phyloP scores from a whole-genome alignment of 2,329 filamentous ascomycete species.

The Tolypocladium capitatum region DNA sequence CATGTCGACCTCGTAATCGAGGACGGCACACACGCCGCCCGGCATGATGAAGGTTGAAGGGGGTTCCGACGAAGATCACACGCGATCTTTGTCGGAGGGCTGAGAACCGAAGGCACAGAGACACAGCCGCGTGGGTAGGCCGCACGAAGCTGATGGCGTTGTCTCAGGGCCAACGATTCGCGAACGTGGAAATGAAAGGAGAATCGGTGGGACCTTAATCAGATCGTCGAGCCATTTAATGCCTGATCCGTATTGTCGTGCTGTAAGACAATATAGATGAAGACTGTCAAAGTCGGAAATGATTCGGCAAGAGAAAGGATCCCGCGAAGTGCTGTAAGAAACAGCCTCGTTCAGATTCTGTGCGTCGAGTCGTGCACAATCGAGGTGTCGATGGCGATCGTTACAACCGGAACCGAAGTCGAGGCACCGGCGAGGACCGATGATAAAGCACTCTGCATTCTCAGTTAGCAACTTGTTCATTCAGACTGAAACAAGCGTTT shows the following conservation, averaged over 20 bases:
- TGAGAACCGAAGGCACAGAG: constrained; percentile 7
- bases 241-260: constrained; percentile 8
- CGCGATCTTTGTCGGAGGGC: constrained; percentile 23
- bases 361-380: background rate
- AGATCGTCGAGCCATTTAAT: constrained; percentile 21
- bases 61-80: constrained; percentile 25
- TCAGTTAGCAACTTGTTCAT: background rate
- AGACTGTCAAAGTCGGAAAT: background rate
- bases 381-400: background rate
- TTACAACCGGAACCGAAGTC: background rate
- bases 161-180: background rate
- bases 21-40: constrained; percentile 81
- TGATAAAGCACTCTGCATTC: background rate
- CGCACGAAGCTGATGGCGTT: background rate
- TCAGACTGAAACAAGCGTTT: background rate
- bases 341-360: background rate
- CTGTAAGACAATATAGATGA: constrained; percentile 7
- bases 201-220: constrained; percentile 9
- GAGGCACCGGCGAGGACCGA: background rate
- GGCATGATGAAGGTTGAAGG: constrained; percentile 37
- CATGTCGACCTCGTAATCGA: constrained; percentile 92
- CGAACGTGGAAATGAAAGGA: constrained; percentile 1
- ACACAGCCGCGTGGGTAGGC: constrained; percentile 1
- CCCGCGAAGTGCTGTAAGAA: constrained; percentile 4
- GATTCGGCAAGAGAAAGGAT: constrained; percentile 3